Percentiles rank a stretch among this genome's conserved stretches.
Conservation (phyloP, 1,284 basidiomycete genomes). For the Cryptococcus sp. region DNA sequence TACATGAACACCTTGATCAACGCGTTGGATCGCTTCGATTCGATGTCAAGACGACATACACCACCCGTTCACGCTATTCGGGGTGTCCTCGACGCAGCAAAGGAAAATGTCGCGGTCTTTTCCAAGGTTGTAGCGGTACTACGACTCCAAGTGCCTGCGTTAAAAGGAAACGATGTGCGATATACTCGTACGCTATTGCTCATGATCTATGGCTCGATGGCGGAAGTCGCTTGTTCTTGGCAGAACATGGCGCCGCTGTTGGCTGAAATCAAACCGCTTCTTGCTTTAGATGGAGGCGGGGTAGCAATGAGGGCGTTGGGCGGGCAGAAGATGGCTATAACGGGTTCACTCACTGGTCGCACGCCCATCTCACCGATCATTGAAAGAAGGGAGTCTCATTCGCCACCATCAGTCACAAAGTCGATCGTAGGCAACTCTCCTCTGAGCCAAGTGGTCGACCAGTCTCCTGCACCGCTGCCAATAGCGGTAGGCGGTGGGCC, state of each 20-base stretch:
- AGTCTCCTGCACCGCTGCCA: slow-evolving; percentile 39
- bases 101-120: slow-evolving; percentile 82
- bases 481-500: slow-evolving; percentile 11
- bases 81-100: slow-evolving; percentile 77
- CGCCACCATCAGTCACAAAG: slow-evolving; percentile 34
- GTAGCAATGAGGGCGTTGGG: slow-evolving; percentile 27
- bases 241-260: slow-evolving; percentile 72
- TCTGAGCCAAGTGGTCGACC: slow-evolving; percentile 18
- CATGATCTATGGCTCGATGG: slow-evolving; percentile 85
- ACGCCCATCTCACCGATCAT: slow-evolving; percentile 54
- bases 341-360: slow-evolving; percentile 32
- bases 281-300: slow-evolving; percentile 58
- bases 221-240: slow-evolving; percentile 88
- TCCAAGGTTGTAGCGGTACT: slow-evolving; percentile 83
- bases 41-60: slow-evolving; percentile 66
- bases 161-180: slow-evolving; percentile 73
- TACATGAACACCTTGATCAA: slow-evolving; percentile 84
- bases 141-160: slow-evolving; percentile 68
- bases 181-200: slow-evolving; percentile 86
- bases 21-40: slow-evolving; percentile 89
- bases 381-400: slow-evolving; percentile 47
- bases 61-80: slow-evolving; percentile 71
- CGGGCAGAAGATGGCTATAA: slow-evolving; percentile 32
- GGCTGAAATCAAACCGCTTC: slow-evolving; percentile 67
- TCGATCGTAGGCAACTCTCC: slow-evolving; percentile 24